phyloP scores from a whole-genome alignment of 2,329 filamentous ascomycete species.

The Hyphodiscus sp. region DNA sequence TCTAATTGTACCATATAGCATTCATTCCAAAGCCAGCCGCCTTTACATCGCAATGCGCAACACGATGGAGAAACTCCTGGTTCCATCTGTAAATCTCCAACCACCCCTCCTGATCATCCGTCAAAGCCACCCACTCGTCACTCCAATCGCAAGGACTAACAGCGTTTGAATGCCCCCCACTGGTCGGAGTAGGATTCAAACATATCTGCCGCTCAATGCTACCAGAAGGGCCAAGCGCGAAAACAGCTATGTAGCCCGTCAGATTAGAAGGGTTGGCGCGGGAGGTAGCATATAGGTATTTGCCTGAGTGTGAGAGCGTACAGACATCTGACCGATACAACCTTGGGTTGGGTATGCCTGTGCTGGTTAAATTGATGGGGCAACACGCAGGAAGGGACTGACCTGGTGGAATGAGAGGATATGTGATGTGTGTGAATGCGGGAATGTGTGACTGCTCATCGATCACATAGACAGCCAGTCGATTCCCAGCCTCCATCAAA shows the following conservation, averaged over 20 bases:
- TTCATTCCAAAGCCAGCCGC: slow-evolving; percentile 96
- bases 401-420: slow-evolving; percentile 74
- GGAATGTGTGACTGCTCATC: slow-evolving; percentile 67
- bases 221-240: slow-evolving; percentile 62
- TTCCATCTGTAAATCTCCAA: slow-evolving; percentile 84
- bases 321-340: slow-evolving; percentile 87
- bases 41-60: slow-evolving; percentile 68
- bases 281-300: slow-evolving; percentile 80
- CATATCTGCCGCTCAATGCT: slow-evolving; percentile 72
- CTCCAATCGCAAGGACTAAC: slow-evolving; percentile 78
- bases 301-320: slow-evolving; percentile 59
- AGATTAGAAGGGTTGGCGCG: slow-evolving; percentile 69
- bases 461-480: slow-evolving; percentile 74
- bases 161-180: slow-evolving; percentile 82
- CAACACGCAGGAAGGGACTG: slow-evolving; percentile 29
- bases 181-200: slow-evolving; percentile 78
- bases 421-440: slow-evolving; percentile 69
- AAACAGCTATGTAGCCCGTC: slow-evolving; percentile 78
- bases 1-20: slow-evolving; percentile 83
- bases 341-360: slow-evolving; percentile 35
- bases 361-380: slow-evolving; percentile 20
- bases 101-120: slow-evolving; percentile 82
- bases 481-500: slow-evolving; percentile 85
- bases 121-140: slow-evolving; percentile 86
- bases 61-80: slow-evolving; percentile 71